phyloP scores from a whole-genome alignment of 768 basidiomycete species.

The Tylopilus sp. region DNA sequence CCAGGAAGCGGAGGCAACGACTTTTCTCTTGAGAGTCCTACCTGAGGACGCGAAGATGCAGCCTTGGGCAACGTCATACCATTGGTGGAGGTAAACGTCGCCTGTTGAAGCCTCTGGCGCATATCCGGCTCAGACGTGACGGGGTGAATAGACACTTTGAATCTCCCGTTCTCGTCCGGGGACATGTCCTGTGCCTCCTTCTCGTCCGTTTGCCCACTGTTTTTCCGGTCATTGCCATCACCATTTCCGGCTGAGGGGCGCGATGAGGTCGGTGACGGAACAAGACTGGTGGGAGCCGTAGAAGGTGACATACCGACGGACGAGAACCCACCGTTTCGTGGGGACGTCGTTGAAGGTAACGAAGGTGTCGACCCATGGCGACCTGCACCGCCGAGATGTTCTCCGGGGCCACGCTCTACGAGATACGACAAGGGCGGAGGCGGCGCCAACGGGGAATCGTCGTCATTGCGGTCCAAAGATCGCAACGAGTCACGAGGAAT shows the following conservation, averaged over 20 bases:
- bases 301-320: constrained; percentile 68
- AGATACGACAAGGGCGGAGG: constrained; percentile 91
- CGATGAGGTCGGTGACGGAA: constrained; percentile 75
- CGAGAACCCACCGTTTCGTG: constrained; percentile 49
- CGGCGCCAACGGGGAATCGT: constrained; percentile 77
- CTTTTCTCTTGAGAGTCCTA: constrained; percentile 55
- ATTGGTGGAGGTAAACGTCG: constrained; percentile 33
- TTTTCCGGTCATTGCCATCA: constrained; percentile 45
- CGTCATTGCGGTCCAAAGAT: constrained; percentile 46
- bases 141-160: constrained; percentile 46
- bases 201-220: constrained; percentile 43
- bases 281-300: constrained; percentile 69
- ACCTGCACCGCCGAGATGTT: constrained; percentile 40
- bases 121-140: constrained; percentile 62
- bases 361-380: constrained; percentile 72
- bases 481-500: constrained; percentile 36
- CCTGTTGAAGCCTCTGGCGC: constrained; percentile 43
- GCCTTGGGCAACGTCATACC: constrained; percentile 29
- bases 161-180: constrained; percentile 34
- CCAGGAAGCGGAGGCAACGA: constrained; percentile 74
- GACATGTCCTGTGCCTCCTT: constrained; percentile 34
- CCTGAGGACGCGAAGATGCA: constrained; percentile 10
- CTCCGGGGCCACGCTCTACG: constrained; percentile 55
- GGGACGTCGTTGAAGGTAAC: constrained; percentile 55
- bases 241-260: constrained; percentile 58